A percentile compares a stretch with the other conserved stretches of the same genome.
These are phyloP conservation scores for Phytophthora parvispora DNA, from an alignment of 352 stramenopile genomes.

Conservation along the genomic window DNA sequence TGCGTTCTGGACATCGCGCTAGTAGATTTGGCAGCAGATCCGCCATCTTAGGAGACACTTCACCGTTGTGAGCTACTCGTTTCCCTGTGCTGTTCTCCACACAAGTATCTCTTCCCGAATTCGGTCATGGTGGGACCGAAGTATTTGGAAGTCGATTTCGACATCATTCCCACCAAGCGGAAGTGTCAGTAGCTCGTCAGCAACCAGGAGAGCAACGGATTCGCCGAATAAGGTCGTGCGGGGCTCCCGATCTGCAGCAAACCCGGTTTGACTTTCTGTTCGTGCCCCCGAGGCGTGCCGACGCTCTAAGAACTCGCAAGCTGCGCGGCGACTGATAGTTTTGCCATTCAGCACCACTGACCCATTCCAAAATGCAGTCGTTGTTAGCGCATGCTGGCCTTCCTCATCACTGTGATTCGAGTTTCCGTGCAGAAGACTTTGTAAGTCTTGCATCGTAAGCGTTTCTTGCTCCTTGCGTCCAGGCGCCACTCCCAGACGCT, in stretches of 20 bases:
- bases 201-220: conserved; percentile 27
- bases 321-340: conserved; percentile 34
- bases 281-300: conserved; percentile 44
- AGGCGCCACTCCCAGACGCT: conserved; percentile 44
- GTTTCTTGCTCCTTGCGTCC: conserved; percentile 65
- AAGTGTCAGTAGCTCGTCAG: conserved; percentile 34
- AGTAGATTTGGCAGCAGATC: not conserved
- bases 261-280: conserved; percentile 5
- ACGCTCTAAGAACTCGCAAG: conserved; percentile 48
- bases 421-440: conserved; percentile 48
- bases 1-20: no score
- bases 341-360: conserved; percentile 52
- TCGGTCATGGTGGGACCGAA: conserved; percentile 10
- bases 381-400: not conserved
- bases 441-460: conserved; percentile 62
- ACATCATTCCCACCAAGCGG: not conserved
- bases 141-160: conserved; percentile 5
- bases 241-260: not conserved
- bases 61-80: not conserved
- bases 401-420: not conserved
- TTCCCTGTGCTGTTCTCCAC: conserved; percentile 10
- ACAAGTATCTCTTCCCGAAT: conserved; percentile 18
- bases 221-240: conserved; percentile 43
- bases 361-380: conserved; percentile 55
- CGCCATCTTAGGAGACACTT: no score